A percentile compares a stretch with the other conserved stretches of the same genome.
These are phyloP conservation scores for Melastoma candidum DNA, from an alignment of 441 rosid species.

Conservation along the genomic window DNA sequence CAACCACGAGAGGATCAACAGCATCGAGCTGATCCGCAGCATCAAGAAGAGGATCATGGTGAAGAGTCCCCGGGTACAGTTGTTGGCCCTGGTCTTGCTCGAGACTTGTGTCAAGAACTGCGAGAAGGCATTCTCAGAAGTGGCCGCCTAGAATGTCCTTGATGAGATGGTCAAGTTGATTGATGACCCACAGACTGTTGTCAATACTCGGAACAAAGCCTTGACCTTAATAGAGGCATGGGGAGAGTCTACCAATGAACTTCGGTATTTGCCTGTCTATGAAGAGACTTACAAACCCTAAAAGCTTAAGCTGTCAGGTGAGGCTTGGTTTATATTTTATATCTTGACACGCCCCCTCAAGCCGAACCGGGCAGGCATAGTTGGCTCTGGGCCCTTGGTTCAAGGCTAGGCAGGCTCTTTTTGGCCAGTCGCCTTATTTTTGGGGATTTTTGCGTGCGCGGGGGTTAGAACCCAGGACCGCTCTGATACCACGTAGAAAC, in stretches of 20 bases:
- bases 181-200: conserved; percentile 42
- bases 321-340: no score
- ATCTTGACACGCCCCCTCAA: no score
- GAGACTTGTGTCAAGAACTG: conserved; percentile 77
- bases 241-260: conserved; percentile 65
- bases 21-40: conserved; percentile 57
- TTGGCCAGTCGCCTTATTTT: no score
- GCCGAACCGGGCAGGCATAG: no score
- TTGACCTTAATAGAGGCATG: conserved; percentile 69
- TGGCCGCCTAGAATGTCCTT: conserved; percentile 70
- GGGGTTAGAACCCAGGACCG: no score
- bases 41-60: conserved; percentile 61
- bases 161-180: conserved; percentile 86
- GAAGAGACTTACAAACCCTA: conserved; percentile 62
- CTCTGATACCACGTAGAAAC: no score
- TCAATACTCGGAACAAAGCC: conserved; percentile 44
- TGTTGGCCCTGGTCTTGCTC: conserved; percentile 65
- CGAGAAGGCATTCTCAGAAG: conserved; percentile 72
- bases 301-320: no score
- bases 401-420: no score
- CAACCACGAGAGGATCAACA: conserved; percentile 50
- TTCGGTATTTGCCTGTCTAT: conserved; percentile 71
- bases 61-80: conserved; percentile 46
- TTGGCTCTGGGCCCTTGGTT: no score
- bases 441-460: no score